Conservation (phyloP, 139 green algal genomes). For the Gonium pectorale region DNA sequence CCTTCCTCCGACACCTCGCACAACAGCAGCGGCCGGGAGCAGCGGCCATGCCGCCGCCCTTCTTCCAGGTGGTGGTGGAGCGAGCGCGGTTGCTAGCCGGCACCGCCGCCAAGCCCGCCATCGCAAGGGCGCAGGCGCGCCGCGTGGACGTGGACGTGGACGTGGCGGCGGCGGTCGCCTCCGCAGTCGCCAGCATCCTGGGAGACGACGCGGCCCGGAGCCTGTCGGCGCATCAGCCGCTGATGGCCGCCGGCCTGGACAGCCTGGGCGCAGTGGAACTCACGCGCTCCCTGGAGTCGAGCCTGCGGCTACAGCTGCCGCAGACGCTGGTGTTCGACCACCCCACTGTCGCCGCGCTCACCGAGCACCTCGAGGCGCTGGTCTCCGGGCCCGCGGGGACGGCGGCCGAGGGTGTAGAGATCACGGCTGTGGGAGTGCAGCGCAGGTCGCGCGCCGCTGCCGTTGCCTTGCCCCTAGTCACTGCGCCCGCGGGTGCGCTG, state of each 20-base stretch:
- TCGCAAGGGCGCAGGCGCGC: too few relatives aligned
- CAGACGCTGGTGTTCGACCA: slow-evolving; percentile 77
- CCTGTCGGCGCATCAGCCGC: slow-evolving; percentile 60
- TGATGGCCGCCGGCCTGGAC: slow-evolving; percentile 87
- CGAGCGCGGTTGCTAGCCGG: too few relatives aligned
- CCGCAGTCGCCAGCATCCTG: slow-evolving; percentile 60
- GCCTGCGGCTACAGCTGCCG: slow-evolving; percentile 61
- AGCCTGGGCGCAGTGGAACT: slow-evolving; percentile 85
- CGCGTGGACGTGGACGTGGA: too few relatives aligned
- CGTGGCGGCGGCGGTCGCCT: slow-evolving; percentile 11
- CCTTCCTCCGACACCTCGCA: slow-evolving; percentile 48
- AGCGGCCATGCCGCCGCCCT: background rate
- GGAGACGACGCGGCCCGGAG: slow-evolving; percentile 46
- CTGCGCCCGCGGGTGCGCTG: background rate
- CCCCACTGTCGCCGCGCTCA: slow-evolving; percentile 29
- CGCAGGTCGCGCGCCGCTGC: background rate
- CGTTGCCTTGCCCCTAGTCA: background rate
- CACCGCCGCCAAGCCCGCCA: too few relatives aligned
- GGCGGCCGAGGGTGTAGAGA: background rate
- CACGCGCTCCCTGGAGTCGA: slow-evolving; percentile 61
- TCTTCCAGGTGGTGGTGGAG: slow-evolving; percentile 13
- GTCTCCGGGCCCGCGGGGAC: background rate
- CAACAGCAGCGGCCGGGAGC: slow-evolving; percentile 31
- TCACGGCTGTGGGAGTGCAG: too few relatives aligned
- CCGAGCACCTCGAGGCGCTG: slow-evolving; percentile 2